These are phyloP conservation scores for Fraxinus nigra DNA, from an alignment of 305 asterid species.

Conservation along the genomic window DNA sequence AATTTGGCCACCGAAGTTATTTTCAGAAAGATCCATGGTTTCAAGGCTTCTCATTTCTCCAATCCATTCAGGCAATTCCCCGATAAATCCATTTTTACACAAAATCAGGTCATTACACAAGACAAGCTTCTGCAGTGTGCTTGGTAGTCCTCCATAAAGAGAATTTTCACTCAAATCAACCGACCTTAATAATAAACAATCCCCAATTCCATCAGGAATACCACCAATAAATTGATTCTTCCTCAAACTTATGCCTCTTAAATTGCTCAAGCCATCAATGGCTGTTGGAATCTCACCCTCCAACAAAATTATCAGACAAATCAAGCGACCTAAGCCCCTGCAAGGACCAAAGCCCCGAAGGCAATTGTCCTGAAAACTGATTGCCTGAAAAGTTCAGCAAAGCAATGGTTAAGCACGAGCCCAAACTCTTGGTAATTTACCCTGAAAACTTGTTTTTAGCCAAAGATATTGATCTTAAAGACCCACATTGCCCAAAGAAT, in stretches of 20 bases:
- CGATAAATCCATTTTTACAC: too few relatives aligned
- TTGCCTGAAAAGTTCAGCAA: slow-evolving; percentile 36
- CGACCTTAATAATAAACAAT: too few relatives aligned
- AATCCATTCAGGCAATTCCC: too few relatives aligned
- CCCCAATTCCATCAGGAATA: too few relatives aligned
- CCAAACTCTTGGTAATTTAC: slow-evolving; percentile 39
- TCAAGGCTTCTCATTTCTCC: too few relatives aligned
- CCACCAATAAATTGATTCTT: not conserved
- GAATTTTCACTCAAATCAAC: too few relatives aligned
- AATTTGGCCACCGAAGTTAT: too few relatives aligned
- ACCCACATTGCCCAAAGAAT: slow-evolving; percentile 44
- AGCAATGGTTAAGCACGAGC: slow-evolving; percentile 38
- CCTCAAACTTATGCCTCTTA: slow-evolving; percentile 35
- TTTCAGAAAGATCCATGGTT: too few relatives aligned
- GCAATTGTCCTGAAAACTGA: slow-evolving; percentile 41
- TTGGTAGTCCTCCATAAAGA: too few relatives aligned
- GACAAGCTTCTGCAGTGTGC: too few relatives aligned
- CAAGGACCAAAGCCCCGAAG: slow-evolving; percentile 42
- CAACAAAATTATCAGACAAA: slow-evolving; percentile 42
- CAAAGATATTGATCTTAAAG: slow-evolving; percentile 38
- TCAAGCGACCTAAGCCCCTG: slow-evolving; percentile 42
- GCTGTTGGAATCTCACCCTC: slow-evolving; percentile 40
- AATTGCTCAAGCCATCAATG: slow-evolving; percentile 31
- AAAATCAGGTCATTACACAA: too few relatives aligned
- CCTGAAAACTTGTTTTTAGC: slow-evolving; percentile 42